Percentiles rank a stretch among this genome's conserved stretches.
These are phyloP conservation scores for Monosporozyma aerobia DNA, from an alignment of 805 yeast species.

Conservation along the genomic window DNA sequence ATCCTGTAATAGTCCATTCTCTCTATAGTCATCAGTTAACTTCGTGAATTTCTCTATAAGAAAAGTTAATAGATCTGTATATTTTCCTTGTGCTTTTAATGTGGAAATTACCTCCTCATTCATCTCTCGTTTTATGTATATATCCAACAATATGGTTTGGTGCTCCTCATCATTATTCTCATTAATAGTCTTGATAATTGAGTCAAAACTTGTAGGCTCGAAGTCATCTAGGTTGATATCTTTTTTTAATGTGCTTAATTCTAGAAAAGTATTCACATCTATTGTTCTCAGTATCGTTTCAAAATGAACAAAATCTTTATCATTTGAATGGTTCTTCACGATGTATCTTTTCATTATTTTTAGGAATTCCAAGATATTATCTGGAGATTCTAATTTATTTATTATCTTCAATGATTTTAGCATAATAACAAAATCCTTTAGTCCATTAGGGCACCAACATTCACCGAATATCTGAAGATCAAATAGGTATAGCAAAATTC, in stretches of 20 bases:
- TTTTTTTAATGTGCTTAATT: conserved; percentile 1
- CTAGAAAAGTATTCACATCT: conserved; percentile 18
- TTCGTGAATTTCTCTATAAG: conserved; percentile 7
- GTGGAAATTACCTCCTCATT: conserved; percentile 9
- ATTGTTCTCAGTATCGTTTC: conserved; percentile 16
- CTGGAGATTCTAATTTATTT: conserved; percentile 15
- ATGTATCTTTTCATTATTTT: conserved; percentile 1
- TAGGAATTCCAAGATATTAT: conserved; percentile 6
- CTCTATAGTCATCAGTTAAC: conserved; percentile 11
- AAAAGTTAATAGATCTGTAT: conserved; percentile 4
- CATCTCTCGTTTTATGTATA: conserved; percentile 12
- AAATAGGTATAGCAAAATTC: conserved; percentile 21
- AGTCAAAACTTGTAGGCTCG: conserved; percentile 11
- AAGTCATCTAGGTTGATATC: conserved; percentile 10
- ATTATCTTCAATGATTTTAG: conserved; percentile 20
- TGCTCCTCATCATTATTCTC: conserved; percentile 2
- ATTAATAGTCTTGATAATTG: conserved; percentile 10
- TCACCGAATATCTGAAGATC: conserved; percentile 22
- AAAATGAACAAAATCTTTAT: conserved; percentile 7
- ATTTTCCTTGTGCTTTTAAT: conserved; percentile 6
- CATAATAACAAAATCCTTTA: conserved; percentile 13
- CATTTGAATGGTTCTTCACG: conserved; percentile 1
- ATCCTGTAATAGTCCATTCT: conserved; percentile 9
- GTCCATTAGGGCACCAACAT: conserved; percentile 25
- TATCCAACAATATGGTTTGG: conserved; percentile 6